Percentiles rank a stretch among this genome's conserved stretches.
These are phyloP conservation scores for Fusarium algeriense DNA, from an alignment of 2,329 filamentous ascomycete species.

Conservation along the genomic window DNA sequence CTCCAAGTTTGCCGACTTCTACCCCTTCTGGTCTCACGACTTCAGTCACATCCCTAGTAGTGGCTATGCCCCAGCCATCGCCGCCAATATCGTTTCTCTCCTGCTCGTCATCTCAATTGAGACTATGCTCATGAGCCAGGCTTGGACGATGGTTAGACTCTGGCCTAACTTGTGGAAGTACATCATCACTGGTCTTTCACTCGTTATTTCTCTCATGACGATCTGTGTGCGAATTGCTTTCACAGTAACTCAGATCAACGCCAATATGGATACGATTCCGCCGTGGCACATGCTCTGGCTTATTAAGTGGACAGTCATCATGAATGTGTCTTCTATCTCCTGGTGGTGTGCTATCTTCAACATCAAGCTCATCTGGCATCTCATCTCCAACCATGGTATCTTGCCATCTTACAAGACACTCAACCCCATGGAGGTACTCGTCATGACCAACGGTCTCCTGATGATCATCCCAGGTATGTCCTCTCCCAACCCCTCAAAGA, in stretches of 20 bases:
- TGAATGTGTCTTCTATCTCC: slow-evolving; percentile 58
- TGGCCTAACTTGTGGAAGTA: slow-evolving; percentile 57
- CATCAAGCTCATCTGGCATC: slow-evolving; percentile 62
- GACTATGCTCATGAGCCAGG: slow-evolving; percentile 63
- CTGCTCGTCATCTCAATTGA: slow-evolving; percentile 61
- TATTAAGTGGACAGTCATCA: slow-evolving; percentile 54
- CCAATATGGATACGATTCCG: slow-evolving; percentile 44
- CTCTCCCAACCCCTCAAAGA: not conserved
- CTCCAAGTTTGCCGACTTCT: slow-evolving; percentile 71
- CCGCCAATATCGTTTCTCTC: slow-evolving; percentile 57
- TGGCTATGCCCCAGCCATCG: slow-evolving; percentile 55
- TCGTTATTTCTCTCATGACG: slow-evolving; percentile 51
- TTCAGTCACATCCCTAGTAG: slow-evolving; percentile 58
- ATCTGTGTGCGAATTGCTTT: slow-evolving; percentile 51
- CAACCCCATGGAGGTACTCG: slow-evolving; percentile 65
- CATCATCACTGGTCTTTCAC: slow-evolving; percentile 50
- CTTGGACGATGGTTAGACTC: slow-evolving; percentile 64
- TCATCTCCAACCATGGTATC: slow-evolving; percentile 61
- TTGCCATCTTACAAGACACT: slow-evolving; percentile 58
- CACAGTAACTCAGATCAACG: slow-evolving; percentile 53
- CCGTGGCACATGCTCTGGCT: slow-evolving; percentile 53
- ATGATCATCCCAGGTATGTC: slow-evolving; percentile 67
- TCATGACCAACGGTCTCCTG: slow-evolving; percentile 67
- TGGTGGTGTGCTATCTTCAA: slow-evolving; percentile 71
- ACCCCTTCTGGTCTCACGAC: slow-evolving; percentile 69